Evolutionary conservation across 805 yeast species (phyloP), one percentile per base, ranked within the genome.

Genomic region (Allodekkera sacchari): DNA sequence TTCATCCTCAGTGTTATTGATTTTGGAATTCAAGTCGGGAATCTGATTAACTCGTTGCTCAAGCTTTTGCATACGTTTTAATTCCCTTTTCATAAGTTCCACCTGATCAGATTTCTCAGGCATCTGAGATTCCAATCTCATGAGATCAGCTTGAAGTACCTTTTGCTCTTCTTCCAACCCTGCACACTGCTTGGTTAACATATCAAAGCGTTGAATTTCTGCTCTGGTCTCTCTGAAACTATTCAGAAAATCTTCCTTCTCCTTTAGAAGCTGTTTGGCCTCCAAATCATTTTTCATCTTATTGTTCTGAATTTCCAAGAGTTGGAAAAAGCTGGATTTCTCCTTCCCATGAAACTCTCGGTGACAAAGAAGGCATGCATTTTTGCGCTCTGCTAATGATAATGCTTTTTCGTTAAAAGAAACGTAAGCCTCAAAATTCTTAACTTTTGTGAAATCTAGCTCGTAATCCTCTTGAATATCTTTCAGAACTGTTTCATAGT

Each of bases 331-430:
- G 38, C 28, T 38, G 18, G 28, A 41, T 22, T 45, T 37, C n/a
- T 36, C 53, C 1, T 48, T 45, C 7, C 59, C 61, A 11, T 68
- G 69, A 54, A 87, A 82, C 9, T 67, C 62, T 31, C 94, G 64
- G 13, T 71, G 70, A 53, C 97, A 89, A 27, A 88, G 58, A 26
- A 77, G 58, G 53, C 96, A 89, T 29, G 71, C 63, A 8, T 75
- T 66, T 7, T 68, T 64, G 4, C 50, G 46, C 18, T 71, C 57
- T 0, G 94, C 92, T 25, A 69, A 53, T 19, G 72, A 68, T 8
- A 82, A 55, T 0, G 96, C 96, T 27, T 71, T 72, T 15, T 64
- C 55, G 46, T 83, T 85, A 55, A 79, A 87, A 25, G 72, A 72
- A 17, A 73, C 60, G 1, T 88, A 77, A 3, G 85, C 82, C 27